These are phyloP conservation scores for Globisporangium takayamanum DNA, from an alignment of 352 stramenopile genomes.

Conservation along the genomic window DNA sequence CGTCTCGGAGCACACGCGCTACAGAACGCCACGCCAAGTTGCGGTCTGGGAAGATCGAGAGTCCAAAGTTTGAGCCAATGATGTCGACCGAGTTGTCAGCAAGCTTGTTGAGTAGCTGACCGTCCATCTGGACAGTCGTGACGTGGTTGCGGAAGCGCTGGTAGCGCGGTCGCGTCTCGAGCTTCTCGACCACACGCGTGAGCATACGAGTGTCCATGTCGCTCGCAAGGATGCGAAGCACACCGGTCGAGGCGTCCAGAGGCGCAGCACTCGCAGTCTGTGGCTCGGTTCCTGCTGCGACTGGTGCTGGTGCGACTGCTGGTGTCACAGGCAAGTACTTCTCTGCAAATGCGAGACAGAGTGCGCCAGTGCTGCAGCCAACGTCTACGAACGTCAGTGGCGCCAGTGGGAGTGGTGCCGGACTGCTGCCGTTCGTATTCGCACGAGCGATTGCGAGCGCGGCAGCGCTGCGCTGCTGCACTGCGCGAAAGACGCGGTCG, in stretches of 20 bases:
- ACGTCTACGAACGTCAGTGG: slow-evolving; percentile 5
- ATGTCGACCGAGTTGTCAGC: slow-evolving; percentile 24
- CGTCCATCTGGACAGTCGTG: slow-evolving; percentile 34
- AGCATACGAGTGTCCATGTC: slow-evolving; percentile 41
- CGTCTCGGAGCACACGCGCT: no score
- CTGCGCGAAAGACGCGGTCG: not conserved
- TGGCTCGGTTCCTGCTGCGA: not conserved
- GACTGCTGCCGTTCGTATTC: not conserved
- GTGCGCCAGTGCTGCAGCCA: slow-evolving; percentile 1
- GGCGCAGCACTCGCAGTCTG: not conserved
- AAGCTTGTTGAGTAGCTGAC: slow-evolving; percentile 25
- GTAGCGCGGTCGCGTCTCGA: slow-evolving; percentile 16
- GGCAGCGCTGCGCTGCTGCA: not conserved
- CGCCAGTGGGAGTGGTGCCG: no score
- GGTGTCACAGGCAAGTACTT: not conserved
- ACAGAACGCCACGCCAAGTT: slow-evolving; percentile 15
- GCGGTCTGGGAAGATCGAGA: slow-evolving; percentile 38
- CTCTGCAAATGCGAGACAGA: slow-evolving; percentile 1
- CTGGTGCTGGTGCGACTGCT: not conserved
- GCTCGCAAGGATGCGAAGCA: slow-evolving; percentile 24
- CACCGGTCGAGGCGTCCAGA: not conserved
- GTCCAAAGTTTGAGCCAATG: slow-evolving; percentile 37
- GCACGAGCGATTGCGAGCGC: not conserved
- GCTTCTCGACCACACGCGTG: slow-evolving; percentile 18
- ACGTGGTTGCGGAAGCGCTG: slow-evolving; percentile 18